Conservation (phyloP, 352 stramenopile genomes). For the Detonula confervacea region DNA sequence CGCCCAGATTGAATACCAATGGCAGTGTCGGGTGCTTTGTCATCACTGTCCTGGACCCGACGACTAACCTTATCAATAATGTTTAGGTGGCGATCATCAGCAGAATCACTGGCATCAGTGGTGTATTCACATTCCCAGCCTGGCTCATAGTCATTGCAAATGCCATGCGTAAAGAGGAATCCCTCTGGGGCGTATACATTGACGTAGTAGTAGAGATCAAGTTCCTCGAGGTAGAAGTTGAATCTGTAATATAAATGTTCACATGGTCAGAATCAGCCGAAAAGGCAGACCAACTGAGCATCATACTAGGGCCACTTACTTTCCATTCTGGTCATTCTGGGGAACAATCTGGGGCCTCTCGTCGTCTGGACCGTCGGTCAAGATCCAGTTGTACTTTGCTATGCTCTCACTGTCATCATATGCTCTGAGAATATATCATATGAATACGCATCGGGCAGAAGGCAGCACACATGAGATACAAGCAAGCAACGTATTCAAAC, state of each 20-base stretch:
- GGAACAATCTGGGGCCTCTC: too few species aligned
- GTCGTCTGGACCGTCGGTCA: too few species aligned
- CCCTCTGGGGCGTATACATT: constrained; percentile 16
- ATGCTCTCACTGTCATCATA: too few species aligned
- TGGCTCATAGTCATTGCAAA: constrained; percentile 24
- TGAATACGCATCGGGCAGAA: too few species aligned
- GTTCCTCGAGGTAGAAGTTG: not conserved
- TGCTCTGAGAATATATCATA: too few species aligned
- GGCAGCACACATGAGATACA: too few species aligned
- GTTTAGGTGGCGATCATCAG: not conserved
- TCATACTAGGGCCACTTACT: not conserved
- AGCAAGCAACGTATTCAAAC: too few species aligned
- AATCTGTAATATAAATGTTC: not conserved
- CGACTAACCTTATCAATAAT: not conserved
- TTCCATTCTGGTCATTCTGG: too few species aligned
- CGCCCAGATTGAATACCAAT: constrained; percentile 20
- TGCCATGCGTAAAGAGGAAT: constrained; percentile 30
- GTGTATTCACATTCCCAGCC: constrained; percentile 25
- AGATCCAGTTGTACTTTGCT: too few species aligned
- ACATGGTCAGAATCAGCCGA: too few species aligned
- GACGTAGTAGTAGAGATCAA: constrained; percentile 15
- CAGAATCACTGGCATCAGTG: too few species aligned
- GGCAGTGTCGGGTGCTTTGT: not conserved
- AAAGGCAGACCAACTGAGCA: not conserved
- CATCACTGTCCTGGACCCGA: not conserved